Evolutionary conservation across 1,284 basidiomycete species (phyloP).

Genomic region (Ceratobasidium sp.): DNA sequence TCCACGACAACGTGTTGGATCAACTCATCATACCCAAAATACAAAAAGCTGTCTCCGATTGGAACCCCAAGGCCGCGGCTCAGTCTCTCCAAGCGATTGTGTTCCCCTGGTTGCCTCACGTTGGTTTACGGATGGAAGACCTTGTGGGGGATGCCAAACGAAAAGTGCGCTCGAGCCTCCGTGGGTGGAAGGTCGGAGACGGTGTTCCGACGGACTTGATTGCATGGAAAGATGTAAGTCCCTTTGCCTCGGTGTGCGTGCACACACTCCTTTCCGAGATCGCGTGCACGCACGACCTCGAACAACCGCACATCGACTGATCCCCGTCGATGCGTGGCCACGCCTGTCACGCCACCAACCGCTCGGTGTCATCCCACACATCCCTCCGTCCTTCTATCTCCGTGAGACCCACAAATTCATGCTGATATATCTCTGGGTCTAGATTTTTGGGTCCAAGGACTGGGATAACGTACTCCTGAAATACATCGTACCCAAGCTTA

Average conservation of each 20-base stretch:
- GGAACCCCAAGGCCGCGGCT: slow-evolving; percentile 69
- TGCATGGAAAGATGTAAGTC: slow-evolving; percentile 80
- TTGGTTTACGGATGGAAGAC: slow-evolving; percentile 78
- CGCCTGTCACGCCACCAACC: background rate
- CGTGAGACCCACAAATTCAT: background rate
- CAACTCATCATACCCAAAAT: slow-evolving; percentile 95
- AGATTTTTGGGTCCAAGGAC: slow-evolving; percentile 77
- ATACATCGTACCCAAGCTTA: slow-evolving; percentile 88
- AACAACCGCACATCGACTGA: too few relatives aligned
- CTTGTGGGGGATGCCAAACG: slow-evolving; percentile 83
- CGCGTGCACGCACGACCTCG: background rate
- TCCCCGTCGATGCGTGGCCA: too few relatives aligned
- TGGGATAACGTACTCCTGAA: slow-evolving; percentile 93
- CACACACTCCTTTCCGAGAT: background rate
- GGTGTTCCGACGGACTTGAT: slow-evolving; percentile 74
- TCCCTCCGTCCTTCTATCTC: background rate
- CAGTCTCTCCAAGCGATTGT: slow-evolving; percentile 76
- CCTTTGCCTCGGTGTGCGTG: slow-evolving; percentile 43
- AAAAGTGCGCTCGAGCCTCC: slow-evolving; percentile 78
- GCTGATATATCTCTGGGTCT: slow-evolving; percentile 9
- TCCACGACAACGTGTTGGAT: slow-evolving; percentile 92
- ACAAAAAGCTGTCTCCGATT: slow-evolving; percentile 78
- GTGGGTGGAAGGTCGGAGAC: slow-evolving; percentile 77
- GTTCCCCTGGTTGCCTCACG: slow-evolving; percentile 93
- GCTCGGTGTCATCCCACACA: too few relatives aligned